Percentiles rank a stretch among this genome's conserved stretches.
These are phyloP conservation scores for Penicillium digitatum DNA, from an alignment of 2,329 filamentous ascomycete genomes.

Conservation along the genomic window DNA sequence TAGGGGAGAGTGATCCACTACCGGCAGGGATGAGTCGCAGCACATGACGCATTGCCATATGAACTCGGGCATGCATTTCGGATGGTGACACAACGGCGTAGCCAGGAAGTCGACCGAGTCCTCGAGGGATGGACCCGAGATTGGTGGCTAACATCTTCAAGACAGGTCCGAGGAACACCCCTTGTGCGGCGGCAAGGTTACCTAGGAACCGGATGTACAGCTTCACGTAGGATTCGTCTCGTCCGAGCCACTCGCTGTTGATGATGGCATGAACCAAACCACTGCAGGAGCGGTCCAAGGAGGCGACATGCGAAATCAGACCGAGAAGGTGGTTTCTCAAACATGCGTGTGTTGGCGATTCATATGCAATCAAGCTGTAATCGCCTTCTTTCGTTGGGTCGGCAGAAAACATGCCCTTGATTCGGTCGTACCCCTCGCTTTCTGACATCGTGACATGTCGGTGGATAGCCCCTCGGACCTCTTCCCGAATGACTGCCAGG, in stretches of 20 bases:
- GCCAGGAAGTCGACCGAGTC: constrained; percentile 51
- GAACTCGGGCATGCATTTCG: constrained; percentile 68
- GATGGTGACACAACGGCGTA: constrained; percentile 58
- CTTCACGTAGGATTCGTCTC: constrained; percentile 57
- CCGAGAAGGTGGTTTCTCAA: constrained; percentile 58
- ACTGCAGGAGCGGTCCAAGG: constrained; percentile 54
- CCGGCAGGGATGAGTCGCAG: constrained; percentile 78
- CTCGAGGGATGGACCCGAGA: constrained; percentile 61
- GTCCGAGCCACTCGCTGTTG: constrained; percentile 58
- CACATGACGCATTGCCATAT: constrained; percentile 70
- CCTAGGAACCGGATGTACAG: constrained; percentile 56
- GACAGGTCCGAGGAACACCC: constrained; percentile 69
- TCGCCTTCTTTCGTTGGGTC: constrained; percentile 43
- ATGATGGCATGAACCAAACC: constrained; percentile 57
- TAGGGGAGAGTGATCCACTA: constrained; percentile 62
- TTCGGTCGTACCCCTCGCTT: constrained; percentile 54
- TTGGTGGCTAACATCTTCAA: constrained; percentile 77
- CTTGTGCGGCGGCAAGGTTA: constrained; percentile 74
- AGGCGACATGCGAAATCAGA: constrained; percentile 54
- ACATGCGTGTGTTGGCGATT: constrained; percentile 50
- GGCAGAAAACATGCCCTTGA: constrained; percentile 52
- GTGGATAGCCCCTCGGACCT: constrained; percentile 57
- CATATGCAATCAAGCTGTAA: constrained; percentile 33
- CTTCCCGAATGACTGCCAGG: constrained; percentile 56
- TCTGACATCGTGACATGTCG: constrained; percentile 51